Conservation (phyloP, 805 yeast genomes). For the Sugiyamaella qingdaonensis region DNA sequence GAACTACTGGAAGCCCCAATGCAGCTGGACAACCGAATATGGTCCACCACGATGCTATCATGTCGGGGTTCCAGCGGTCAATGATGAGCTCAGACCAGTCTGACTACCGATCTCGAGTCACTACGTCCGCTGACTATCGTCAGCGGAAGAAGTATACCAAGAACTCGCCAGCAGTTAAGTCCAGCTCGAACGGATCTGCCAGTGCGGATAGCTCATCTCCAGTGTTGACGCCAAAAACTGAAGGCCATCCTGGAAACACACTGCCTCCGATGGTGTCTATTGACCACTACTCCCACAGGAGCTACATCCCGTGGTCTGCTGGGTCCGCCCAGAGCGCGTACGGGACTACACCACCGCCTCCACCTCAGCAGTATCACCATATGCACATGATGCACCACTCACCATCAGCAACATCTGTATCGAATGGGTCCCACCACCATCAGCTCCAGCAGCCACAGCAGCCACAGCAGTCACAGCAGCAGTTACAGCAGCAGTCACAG, state of each 20-base stretch:
- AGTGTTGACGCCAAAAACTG: not conserved
- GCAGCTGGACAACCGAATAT: not conserved
- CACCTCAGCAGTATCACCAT: constrained; percentile 1
- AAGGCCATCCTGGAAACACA: not conserved
- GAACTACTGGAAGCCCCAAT: not conserved
- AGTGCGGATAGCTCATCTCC: not conserved
- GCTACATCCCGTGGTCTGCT: not conserved
- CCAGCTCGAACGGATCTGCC: not conserved
- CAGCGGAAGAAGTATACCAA: not conserved
- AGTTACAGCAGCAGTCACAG: not conserved
- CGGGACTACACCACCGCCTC: not conserved
- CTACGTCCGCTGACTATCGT: not conserved
- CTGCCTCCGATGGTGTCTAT: constrained; percentile 3
- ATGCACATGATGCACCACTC: constrained; percentile 2
- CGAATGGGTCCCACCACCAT: no score
- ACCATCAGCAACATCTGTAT: not conserved
- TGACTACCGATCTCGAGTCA: not conserved
- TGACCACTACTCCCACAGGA: not conserved
- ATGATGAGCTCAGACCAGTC: not conserved
- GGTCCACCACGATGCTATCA: not conserved
- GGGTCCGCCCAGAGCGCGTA: not conserved
- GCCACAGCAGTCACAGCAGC: not conserved
- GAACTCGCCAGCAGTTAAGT: not conserved
- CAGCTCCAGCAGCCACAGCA: no score
- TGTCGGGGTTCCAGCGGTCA: not conserved